Evolutionary conservation across 768 basidiomycete species (phyloP), one percentile per base, ranked within the genome.

Genomic region (Serendipita indica): DNA sequence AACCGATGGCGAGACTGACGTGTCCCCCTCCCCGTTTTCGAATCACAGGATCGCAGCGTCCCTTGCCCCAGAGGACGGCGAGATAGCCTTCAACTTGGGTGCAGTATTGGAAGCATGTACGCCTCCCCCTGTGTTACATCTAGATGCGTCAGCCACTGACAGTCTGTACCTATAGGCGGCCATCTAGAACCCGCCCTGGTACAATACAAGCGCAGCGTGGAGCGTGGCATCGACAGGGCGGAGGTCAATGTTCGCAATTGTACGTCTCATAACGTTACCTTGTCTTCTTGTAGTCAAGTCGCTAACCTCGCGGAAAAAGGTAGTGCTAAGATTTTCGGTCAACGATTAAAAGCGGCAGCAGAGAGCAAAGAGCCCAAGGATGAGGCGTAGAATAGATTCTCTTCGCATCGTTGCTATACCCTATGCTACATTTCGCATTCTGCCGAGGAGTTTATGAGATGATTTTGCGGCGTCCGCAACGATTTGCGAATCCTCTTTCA

Each of bases 41-140:
- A 7, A 20, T 18, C 14, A 61, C 71, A 92, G 89, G 64, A 82
- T 86, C 68, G 89, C 89, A 52, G 76, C 81, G 41, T 81, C 82
- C n/a, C 77, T 92, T 64, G 78, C 83, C 60, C 89, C 89, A 45
- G 85, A 89, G 69, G 89, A 92, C 74, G 83, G 86, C 68, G 89
- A 92, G 69, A 89, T 91, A 66, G 83, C 86, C 14, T 92, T 90
- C 76, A 92, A 92, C 73, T 79, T 89, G 60, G 89, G 86, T 56
- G 89, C 88, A 43, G 87, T 92, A 65, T 76, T 91, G 61, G 89
- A 92, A 81, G 89, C 89, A 59, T 80, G 89, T 88, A 64, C 65
- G 83, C 76, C 33, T 7, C n/a, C 13, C 18, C 16, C 20, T 28
- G 27, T 20, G 14, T 32, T n/a, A 25, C 57, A 6, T 32, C 54